Base-by-base conservation (phyloP, 805 yeast species). In the Dipodascus albidus region DNA sequence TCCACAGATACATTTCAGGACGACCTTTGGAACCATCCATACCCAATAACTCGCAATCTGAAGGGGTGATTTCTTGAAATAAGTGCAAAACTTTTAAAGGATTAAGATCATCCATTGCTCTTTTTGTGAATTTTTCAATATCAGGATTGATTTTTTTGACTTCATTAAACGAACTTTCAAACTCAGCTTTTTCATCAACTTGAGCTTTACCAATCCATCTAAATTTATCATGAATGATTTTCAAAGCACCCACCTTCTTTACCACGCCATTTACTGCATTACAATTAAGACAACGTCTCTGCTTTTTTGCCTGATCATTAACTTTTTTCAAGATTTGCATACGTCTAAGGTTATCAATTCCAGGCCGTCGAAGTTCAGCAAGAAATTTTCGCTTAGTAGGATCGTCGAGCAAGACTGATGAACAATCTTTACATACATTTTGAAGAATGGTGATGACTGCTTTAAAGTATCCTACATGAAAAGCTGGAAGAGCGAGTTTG, bases 381-480 rank as follows among this genome's bases (percentile, higher is more conserved):
- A 85, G 67, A 64, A 83, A 90, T 58, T 75, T 75, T 55, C 90
- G 74, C 62, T 84, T 87, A 24, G 81, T 75, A 49, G 73, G 75
- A 60, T 87, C 96, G 59, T 83, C 87, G 47, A 93, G 71, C 58
- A 93, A 71, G 22, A 93, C 69, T 8, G 82, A 73, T 0, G 95
- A 85, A 70, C 99, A 93, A 58, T 77, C 80, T 50, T 93, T 93
- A 74, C 99, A 93, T 57, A 93, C 82, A 52, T 87, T 80, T 68
- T 93, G 99, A 53, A 93, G 70, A 44, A 93, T 89, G 64, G 82
- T 85, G 59, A 93, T 85, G 21, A 88, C 85, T 47, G 90, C 83
- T 67, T 91, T 91, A 76, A 93, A 93, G 68, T 90, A 93, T 19
- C 99, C 99, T 49, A 93, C 93, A 65, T 93, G 99, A 72, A 91